Base-by-base conservation (phyloP, 2,329 filamentous ascomycete genomes). In the Boeremia lycopersici region DNA sequence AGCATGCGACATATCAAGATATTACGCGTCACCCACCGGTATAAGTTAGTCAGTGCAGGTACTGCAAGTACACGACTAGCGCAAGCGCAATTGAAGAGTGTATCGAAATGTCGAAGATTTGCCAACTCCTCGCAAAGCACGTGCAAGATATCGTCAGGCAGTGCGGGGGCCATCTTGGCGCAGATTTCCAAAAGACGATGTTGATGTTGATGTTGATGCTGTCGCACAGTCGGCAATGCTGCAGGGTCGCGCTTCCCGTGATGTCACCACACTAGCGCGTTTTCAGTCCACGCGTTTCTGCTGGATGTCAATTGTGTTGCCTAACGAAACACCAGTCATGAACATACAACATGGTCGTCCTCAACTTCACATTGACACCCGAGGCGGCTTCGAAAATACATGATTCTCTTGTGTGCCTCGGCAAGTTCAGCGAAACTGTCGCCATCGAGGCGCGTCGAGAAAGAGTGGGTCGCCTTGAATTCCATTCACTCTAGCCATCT, bases 391-490 rank as follows among this genome's bases (percentile, higher is more conserved):
- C 81, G 6, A 85, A 84, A 43, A 79, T 93, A 39, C 88, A 91
- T 64, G 90, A 93, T 73, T 83, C 86, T 23, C 82, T 93, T 52
- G 80, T 86, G 19, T 93, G 90, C 72, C 81, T 93, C 25, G 84
- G 85, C 68, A 91, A 91, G 74, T 93, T 93, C 77, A 89, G 87
- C 71, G 90, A 93, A 64, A 85, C 88, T 40, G 89, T 93, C 17
- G 89, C 86, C 25, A 80, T 93, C 35, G 90, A 93, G 73, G 88
- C 88, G 30, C 82, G 83, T 63, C 84, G 82, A 59, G 87, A 91
- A 65, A 85, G 83, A 71, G 89, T 89, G 74, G 48, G 73, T 68
- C 33, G 38, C 41, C 53, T 48, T 47, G 13, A 59, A 42, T 48
- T 40, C 41, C 42, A 47, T 64, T 45, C 30, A 52, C 44, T 58